Conservation (phyloP, 1,284 basidiomycete genomes). For the Xerocomus nothofagi region DNA sequence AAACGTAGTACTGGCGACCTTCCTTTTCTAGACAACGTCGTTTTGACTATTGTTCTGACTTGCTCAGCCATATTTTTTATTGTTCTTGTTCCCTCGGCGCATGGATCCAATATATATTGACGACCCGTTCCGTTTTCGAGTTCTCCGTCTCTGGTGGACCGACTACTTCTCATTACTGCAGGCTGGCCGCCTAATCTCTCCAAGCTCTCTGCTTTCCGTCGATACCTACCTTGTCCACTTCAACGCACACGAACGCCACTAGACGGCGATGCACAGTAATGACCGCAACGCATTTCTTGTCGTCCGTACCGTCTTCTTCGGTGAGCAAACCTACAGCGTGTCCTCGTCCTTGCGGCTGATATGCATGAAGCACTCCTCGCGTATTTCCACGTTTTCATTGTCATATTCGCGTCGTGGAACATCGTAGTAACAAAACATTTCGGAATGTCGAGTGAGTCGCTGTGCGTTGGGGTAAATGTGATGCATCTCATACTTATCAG, state of each 20-base stretch:
- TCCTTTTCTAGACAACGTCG: conserved; percentile 26
- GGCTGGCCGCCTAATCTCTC: conserved; percentile 14
- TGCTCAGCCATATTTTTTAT: no score
- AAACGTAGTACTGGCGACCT: background rate
- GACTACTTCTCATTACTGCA: conserved; percentile 5
- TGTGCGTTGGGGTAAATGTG: background rate
- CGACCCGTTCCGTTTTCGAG: background rate
- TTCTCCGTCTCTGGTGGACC: conserved; percentile 24
- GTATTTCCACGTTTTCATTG: conserved; percentile 50
- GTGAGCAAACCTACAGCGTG: conserved; percentile 39
- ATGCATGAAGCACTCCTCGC: conserved; percentile 46
- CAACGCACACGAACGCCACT: background rate
- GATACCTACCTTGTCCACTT: background rate
- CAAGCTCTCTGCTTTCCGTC: background rate
- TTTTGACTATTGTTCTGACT: conserved; percentile 15
- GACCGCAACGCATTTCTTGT: conserved; percentile 52
- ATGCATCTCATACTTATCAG: conserved; percentile 30
- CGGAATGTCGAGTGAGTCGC: conserved; percentile 39
- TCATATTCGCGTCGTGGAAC: conserved; percentile 62
- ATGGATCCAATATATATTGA: conserved; percentile 18
- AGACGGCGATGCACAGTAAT: conserved; percentile 37
- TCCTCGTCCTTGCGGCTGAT: background rate
- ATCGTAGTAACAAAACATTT: conserved; percentile 40
- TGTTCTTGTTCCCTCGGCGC: conserved; percentile 19
- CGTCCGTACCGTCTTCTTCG: conserved; percentile 54